phyloP scores from a whole-genome alignment of 148 eudicot genomes.

The Spergularia bocconei region DNA sequence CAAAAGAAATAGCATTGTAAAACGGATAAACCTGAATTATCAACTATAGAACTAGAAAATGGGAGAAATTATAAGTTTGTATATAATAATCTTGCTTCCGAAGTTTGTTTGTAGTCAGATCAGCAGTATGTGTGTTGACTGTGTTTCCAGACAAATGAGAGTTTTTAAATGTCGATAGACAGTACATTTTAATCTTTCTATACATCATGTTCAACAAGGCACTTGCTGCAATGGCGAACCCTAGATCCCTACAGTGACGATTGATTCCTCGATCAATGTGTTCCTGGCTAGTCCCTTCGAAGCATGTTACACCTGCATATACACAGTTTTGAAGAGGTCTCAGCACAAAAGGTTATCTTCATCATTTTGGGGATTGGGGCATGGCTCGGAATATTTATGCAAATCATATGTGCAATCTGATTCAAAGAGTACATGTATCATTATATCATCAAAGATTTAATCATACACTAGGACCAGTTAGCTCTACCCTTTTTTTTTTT shows the following conservation, averaged over 20 bases:
- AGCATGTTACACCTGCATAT: neutral
- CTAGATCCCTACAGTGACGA: neutral
- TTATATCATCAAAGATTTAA: no score
- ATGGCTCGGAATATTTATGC: neutral
- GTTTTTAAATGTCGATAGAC: neutral
- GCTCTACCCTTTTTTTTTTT: neutral
- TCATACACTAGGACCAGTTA: neutral
- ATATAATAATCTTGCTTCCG: no score
- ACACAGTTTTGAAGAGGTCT: neutral
- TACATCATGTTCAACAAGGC: conserved; percentile 10
- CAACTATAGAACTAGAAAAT: no score
- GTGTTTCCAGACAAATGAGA: neutral
- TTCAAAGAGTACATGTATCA: no score
- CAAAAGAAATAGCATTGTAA: no score
- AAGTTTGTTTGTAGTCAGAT: no score
- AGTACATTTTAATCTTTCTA: neutral
- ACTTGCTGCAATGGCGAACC: neutral
- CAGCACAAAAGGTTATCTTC: neutral
- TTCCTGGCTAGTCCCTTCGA: neutral
- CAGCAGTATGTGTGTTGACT: no score
- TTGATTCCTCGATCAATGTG: neutral
- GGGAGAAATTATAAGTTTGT: no score
- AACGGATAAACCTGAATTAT: no score
- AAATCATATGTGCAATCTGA: neutral
- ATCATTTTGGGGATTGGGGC: neutral